Conservation (phyloP, 805 yeast species). For the Komagataella pseudopastoris region DNA sequence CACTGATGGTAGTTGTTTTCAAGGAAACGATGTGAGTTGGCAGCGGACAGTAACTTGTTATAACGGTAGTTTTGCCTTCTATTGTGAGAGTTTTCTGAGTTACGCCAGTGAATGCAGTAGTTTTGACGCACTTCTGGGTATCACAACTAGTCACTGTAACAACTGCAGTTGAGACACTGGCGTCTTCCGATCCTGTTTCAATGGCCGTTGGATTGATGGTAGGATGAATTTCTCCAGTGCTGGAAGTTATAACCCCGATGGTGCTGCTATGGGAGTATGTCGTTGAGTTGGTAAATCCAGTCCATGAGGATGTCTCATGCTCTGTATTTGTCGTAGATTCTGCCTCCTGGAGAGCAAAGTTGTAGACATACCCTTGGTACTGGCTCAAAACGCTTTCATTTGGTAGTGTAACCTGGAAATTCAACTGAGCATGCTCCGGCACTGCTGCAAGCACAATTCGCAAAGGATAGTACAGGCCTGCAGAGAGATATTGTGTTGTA, state of each 20-base stretch:
- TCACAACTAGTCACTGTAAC: background rate
- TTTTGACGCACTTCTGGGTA: background rate
- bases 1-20: background rate
- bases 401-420: too few relatives aligned
- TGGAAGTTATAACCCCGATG: background rate
- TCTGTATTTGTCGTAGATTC: too few relatives aligned
- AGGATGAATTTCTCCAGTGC: background rate
- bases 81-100: too few relatives aligned
- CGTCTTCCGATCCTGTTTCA: background rate
- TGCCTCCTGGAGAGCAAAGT: too few relatives aligned
- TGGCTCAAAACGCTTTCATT: too few relatives aligned
- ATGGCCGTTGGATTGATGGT: background rate
- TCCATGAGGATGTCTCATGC: too few relatives aligned
- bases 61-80: background rate
- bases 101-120: background rate
- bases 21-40: background rate
- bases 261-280: background rate
- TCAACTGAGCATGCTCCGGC: too few relatives aligned
- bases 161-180: background rate
- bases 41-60: background rate
- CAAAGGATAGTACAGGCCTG: too few relatives aligned
- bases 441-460: too few relatives aligned
- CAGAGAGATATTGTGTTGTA: too few relatives aligned
- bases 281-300: background rate
- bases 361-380: too few relatives aligned